A percentile compares a stretch with the other conserved stretches of the same genome.
Conservation (phyloP, 1,284 basidiomycete species). For the Boletellus deceptivus region DNA sequence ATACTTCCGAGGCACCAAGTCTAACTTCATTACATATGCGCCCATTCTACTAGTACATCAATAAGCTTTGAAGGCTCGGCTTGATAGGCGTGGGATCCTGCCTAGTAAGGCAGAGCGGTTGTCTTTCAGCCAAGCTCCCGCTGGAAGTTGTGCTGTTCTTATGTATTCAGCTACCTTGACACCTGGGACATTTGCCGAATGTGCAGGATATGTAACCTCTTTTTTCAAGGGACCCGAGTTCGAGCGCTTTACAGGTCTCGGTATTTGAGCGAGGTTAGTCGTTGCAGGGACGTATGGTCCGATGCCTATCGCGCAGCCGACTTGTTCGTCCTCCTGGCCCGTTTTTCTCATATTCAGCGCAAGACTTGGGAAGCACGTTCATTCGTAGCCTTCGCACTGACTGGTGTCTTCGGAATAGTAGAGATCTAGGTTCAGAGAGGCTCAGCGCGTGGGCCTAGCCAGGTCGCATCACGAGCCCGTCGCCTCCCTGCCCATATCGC, state of each 20-base stretch:
- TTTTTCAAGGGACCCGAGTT: no score
- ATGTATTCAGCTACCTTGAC: slow-evolving; percentile 10
- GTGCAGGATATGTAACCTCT: slow-evolving; percentile 12
- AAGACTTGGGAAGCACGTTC: slow-evolving; percentile 13
- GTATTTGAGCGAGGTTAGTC: slow-evolving; percentile 6
- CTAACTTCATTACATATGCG: no score
- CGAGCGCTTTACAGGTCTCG: slow-evolving; percentile 14
- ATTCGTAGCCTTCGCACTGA: slow-evolving; percentile 6
- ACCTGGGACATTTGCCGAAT: slow-evolving; percentile 16
- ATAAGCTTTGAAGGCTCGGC: no score
- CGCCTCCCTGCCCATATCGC: no score
- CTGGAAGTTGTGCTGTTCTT: slow-evolving; percentile 3
- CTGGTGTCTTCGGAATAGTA: slow-evolving; percentile 2
- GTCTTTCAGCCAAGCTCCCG: slow-evolving; percentile 14
- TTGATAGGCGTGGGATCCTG: no score
- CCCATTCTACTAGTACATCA: no score
- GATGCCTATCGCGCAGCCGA: slow-evolving; percentile 11
- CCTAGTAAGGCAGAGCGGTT: neutral
- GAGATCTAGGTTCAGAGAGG: slow-evolving; percentile 5
- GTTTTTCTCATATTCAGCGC: slow-evolving; percentile 14
- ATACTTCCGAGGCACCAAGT: no score
- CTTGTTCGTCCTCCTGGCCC: slow-evolving; percentile 21
- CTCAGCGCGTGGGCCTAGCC: slow-evolving; percentile 11
- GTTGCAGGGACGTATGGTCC: slow-evolving; percentile 12
- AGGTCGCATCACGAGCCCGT: no score